Evolutionary conservation across 305 asterid genomes (phyloP), one percentile per base, ranked within the genome.

Genomic region (Fraxinus platypoda): DNA sequence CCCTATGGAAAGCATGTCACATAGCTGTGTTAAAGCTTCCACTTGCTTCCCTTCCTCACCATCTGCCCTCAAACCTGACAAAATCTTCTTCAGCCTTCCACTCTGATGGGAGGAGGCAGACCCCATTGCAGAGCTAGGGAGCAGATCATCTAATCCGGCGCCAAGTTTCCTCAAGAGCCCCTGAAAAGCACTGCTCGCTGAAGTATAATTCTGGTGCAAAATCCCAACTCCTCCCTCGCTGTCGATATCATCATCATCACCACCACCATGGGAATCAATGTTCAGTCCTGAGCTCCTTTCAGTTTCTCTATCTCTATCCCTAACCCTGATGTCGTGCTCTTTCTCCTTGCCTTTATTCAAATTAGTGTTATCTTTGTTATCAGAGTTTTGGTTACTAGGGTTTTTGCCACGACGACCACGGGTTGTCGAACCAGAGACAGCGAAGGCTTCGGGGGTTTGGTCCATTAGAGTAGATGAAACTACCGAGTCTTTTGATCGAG

Each of bases 41-140:
- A 97, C 94, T 85, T 97, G 99, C 91, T 79, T 95, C 75, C 98
- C 98, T 88, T 97, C 99, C 91, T 97, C 99, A 0, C 99, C 98
- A 78, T 97, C 99, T 17, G 99, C 97, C 86, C 98, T 87, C 92
- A 97, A 84, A 13, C 98, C 98, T 0, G 98, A 86, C 85, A 97
- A 82, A 57, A 97, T 95, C 98, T 95, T 95, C 92, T 97, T 97
- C 81, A 92, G 86, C 72, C 95, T 88, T 75, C 98, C 97, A 73
- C 90, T 96, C 81, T 93, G 98, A 57, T 96, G 98, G 12, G 99
- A 93, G 6, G 98, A 94, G 72, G 92, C 93, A 6, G 94, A 89
- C 41, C 94, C 98, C 86, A 93, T 87, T 1, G 96, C 94, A 0
- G 99, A 91, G 86, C 97, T 93, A 0, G 99, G 99, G 43, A 97